These are phyloP conservation scores for Coniella vitis DNA, from an alignment of 2,329 filamentous ascomycete species.

Conservation along the genomic window DNA sequence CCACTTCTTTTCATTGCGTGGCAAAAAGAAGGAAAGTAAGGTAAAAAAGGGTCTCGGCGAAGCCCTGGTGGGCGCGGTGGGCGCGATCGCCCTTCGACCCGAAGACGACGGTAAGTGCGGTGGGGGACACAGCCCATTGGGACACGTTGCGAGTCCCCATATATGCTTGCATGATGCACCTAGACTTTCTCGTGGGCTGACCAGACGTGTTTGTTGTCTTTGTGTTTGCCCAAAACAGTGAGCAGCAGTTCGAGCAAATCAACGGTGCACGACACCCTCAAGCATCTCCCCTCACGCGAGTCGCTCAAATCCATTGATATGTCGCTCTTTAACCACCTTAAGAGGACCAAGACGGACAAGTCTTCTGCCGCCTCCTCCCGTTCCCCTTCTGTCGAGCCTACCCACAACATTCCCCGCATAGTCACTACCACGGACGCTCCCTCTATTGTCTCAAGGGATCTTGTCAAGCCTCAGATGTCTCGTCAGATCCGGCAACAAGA, in stretches of 20 bases:
- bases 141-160: constrained; percentile 16
- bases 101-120: constrained; percentile 16
- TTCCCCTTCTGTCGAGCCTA: constrained; percentile 10
- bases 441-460: constrained; percentile 13
- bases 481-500: constrained; percentile 11
- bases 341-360: constrained; percentile 12
- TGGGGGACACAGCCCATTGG: constrained; percentile 1
- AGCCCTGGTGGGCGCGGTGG: too few species aligned
- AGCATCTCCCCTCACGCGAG: constrained; percentile 15
- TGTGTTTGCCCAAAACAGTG: constrained; percentile 7
- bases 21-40: constrained; percentile 15
- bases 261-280: constrained; percentile 12
- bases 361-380: constrained; percentile 12
- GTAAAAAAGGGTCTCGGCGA: constrained; percentile 16
- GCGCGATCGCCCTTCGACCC: constrained; percentile 12
- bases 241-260: constrained; percentile 15
- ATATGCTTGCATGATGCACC: constrained; percentile 14
- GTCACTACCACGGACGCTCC: constrained; percentile 16
- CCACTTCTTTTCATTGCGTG: constrained; percentile 16
- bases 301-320: constrained; percentile 16
- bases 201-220: constrained; percentile 1
- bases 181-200: constrained; percentile 10
- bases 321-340: constrained; percentile 16
- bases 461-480: constrained; percentile 14
- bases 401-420: constrained; percentile 12